A percentile compares a stretch with the other conserved stretches of the same genome.
These are phyloP conservation scores for Cyberlindnera subsufficiens DNA, from an alignment of 805 yeast genomes.

Conservation along the genomic window DNA sequence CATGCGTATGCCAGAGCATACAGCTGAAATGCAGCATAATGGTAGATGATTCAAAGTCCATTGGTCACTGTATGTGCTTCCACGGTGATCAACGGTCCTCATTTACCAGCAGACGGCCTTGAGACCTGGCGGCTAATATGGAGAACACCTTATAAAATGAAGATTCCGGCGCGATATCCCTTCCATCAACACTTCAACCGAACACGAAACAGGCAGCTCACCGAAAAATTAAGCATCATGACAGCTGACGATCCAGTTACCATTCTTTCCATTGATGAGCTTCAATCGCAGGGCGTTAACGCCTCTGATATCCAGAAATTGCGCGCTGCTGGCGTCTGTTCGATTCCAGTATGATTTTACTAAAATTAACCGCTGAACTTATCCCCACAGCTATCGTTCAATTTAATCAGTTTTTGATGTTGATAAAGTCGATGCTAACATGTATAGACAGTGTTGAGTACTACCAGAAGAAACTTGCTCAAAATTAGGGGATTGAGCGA, in stretches of 20 bases:
- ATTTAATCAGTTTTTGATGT: neutral
- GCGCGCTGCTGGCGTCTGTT: constrained; percentile 60
- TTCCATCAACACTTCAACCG: neutral
- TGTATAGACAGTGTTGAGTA: constrained; percentile 42
- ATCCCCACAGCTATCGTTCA: constrained; percentile 22
- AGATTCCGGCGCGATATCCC: too few relatives aligned
- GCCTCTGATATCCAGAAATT: constrained; percentile 66
- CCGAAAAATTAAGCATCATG: constrained; percentile 3
- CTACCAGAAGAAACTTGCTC: constrained; percentile 58
- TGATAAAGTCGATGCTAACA: neutral
- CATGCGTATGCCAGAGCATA: too few relatives aligned
- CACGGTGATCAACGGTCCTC: too few relatives aligned
- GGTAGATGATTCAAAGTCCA: too few relatives aligned
- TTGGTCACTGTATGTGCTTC: too few relatives aligned
- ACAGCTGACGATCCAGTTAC: constrained; percentile 8
- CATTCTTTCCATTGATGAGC: constrained; percentile 39
- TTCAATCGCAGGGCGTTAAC: constrained; percentile 64
- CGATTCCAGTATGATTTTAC: constrained; percentile 43
- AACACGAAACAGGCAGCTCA: neutral
- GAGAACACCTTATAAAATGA: too few relatives aligned
- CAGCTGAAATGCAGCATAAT: too few relatives aligned
- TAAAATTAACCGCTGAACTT: constrained; percentile 15
- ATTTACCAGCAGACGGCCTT: too few relatives aligned
- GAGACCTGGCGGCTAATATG: too few relatives aligned
- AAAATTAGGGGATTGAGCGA: constrained; percentile 70